Conservation (phyloP, 495 filamentous ascomycete species). For the Podospora fimiseda region DNA sequence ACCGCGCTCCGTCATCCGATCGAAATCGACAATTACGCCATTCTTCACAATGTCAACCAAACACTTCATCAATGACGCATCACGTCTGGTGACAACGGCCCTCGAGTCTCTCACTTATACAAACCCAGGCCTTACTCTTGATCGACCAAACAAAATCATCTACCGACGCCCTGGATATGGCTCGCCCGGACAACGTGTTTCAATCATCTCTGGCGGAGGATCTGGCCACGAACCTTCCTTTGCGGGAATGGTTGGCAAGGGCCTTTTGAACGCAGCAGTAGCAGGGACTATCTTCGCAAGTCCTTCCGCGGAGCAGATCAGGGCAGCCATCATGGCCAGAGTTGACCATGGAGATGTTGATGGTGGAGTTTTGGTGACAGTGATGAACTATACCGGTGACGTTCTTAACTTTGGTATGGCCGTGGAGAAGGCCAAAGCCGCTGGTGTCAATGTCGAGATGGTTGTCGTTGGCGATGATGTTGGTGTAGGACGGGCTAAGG, state of each 20-base stretch:
- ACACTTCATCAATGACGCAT: slow-evolving; percentile 89
- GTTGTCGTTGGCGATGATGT: slow-evolving; percentile 95
- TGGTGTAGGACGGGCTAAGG: slow-evolving; percentile 73
- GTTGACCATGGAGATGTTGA: slow-evolving; percentile 43
- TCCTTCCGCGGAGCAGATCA: slow-evolving; percentile 81
- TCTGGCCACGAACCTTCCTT: slow-evolving; percentile 93
- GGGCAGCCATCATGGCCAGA: slow-evolving; percentile 63
- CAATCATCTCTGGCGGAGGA: slow-evolving; percentile 83
- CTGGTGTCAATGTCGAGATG: slow-evolving; percentile 79
- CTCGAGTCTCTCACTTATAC: slow-evolving; percentile 72
- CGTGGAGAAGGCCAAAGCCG: slow-evolving; percentile 83
- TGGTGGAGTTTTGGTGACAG: slow-evolving; percentile 60
- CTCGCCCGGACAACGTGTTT: slow-evolving; percentile 47
- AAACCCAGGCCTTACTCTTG: slow-evolving; percentile 79
- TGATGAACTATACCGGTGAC: slow-evolving; percentile 75
- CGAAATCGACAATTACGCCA: too few species aligned
- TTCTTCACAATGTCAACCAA: slow-evolving; percentile 55
- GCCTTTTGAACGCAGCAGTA: slow-evolving; percentile 78
- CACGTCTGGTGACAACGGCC: slow-evolving; percentile 68
- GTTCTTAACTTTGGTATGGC: slow-evolving; percentile 93
- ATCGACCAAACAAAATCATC: slow-evolving; percentile 76
- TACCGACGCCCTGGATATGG: slow-evolving; percentile 57
- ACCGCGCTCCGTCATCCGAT: too few species aligned
- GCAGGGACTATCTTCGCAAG: slow-evolving; percentile 92
- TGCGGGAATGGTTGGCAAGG: slow-evolving; percentile 58